Conservation (phyloP, 768 basidiomycete species). For the Austroboletus eburneus region DNA sequence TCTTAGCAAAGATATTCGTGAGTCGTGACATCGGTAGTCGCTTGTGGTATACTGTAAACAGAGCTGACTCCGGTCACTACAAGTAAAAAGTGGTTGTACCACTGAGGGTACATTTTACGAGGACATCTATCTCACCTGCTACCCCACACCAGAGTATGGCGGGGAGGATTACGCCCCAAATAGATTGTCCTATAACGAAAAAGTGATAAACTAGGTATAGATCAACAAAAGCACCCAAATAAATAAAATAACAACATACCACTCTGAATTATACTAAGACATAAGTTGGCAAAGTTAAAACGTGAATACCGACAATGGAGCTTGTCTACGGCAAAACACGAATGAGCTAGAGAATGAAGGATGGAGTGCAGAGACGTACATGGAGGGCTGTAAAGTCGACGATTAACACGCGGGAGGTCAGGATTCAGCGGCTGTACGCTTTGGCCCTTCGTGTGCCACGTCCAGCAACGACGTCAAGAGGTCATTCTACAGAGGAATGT, state of each 20-base stretch:
- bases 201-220: neutral
- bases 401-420: no score
- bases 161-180: neutral
- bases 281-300: conserved; percentile 1
- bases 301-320: neutral
- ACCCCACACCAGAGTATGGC: conserved; percentile 1
- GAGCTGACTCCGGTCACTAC: neutral
- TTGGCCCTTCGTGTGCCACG: no score
- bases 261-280: neutral
- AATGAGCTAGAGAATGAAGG: no score
- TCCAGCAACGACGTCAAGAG: no score
- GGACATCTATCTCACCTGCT: neutral
- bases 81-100: neutral
- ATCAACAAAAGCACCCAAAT: neutral
- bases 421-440: no score
- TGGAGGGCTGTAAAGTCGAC: no score
- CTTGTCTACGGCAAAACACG: no score
- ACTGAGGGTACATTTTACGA: no score
- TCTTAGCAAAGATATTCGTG: neutral
- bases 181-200: neutral
- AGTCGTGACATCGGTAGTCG: neutral
- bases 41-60: neutral
- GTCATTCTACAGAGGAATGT: no score
- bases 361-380: no score
- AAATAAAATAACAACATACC: neutral